A percentile compares a stretch with the other conserved stretches of the same genome.
Evolutionary conservation across 768 basidiomycete species (phyloP).

Genomic region (Rhodocollybia butyracea): DNA sequence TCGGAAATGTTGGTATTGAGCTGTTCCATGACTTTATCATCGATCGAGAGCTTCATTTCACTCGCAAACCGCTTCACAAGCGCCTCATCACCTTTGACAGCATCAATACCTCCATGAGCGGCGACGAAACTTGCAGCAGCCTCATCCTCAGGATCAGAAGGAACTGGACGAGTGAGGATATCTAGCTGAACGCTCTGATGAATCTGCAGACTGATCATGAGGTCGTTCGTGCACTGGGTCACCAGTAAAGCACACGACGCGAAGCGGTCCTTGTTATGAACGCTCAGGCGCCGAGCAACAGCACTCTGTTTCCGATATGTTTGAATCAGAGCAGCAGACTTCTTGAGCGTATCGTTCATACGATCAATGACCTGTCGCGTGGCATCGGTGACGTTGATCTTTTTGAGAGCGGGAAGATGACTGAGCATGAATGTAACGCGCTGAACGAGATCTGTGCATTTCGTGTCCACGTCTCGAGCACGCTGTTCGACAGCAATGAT

Average conservation of each 20-base stretch:
- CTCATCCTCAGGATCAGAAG: slow-evolving; percentile 33
- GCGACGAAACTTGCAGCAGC: slow-evolving; percentile 33
- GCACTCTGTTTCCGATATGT: slow-evolving; percentile 35
- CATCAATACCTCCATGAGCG: slow-evolving; percentile 33
- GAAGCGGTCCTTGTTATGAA: slow-evolving; percentile 36
- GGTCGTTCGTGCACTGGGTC: slow-evolving; percentile 32
- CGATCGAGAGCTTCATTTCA: slow-evolving; percentile 32
- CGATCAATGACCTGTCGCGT: slow-evolving; percentile 35
- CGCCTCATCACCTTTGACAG: slow-evolving; percentile 29
- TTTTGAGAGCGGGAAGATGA: slow-evolving; percentile 31
- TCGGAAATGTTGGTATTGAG: slow-evolving; percentile 32
- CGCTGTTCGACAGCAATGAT: slow-evolving; percentile 36
- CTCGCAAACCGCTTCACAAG: slow-evolving; percentile 36
- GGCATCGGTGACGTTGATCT: slow-evolving; percentile 27
- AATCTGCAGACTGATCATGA: slow-evolving; percentile 40
- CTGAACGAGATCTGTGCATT: slow-evolving; percentile 37
- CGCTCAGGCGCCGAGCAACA: slow-evolving; percentile 33
- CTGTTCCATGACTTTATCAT: slow-evolving; percentile 38
- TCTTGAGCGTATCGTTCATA: slow-evolving; percentile 34
- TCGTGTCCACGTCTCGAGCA: slow-evolving; percentile 35
- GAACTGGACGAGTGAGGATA: slow-evolving; percentile 33
- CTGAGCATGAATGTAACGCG: slow-evolving; percentile 40
- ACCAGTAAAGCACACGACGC: slow-evolving; percentile 25
- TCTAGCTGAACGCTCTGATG: slow-evolving; percentile 35
- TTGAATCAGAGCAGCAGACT: slow-evolving; percentile 33